These are phyloP conservation scores for Lichtheimia corymbifera DNA, from an alignment of 371 early-diverging fungal genomes.

Conservation along the genomic window DNA sequence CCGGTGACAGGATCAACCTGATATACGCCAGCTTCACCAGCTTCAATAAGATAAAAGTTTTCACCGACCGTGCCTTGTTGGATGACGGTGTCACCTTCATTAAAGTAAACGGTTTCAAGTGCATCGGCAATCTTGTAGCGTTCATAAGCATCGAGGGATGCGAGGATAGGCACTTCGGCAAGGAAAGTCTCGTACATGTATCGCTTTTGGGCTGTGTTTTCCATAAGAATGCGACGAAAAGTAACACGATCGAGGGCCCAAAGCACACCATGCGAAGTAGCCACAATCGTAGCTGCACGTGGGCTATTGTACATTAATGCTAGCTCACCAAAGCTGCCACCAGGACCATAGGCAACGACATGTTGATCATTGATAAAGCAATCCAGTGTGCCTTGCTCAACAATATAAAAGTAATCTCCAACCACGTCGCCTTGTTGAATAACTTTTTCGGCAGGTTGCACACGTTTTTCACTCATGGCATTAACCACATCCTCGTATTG, in stretches of 20 bases:
- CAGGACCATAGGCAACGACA: conserved; percentile 64
- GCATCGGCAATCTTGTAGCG: conserved; percentile 83
- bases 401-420: conserved; percentile 97
- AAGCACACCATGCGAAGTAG: conserved; percentile 65
- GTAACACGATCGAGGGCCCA: conserved; percentile 87
- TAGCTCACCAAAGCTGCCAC: conserved; percentile 85
- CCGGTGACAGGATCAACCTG: conserved; percentile 64
- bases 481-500: conserved; percentile 93
- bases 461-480: conserved; percentile 94
- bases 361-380: conserved; percentile 65
- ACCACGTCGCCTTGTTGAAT: conserved; percentile 95
- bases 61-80: conserved; percentile 70
- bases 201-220: conserved; percentile 71
- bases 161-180: conserved; percentile 69
- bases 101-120: conserved; percentile 66
- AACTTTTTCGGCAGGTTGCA: conserved; percentile 72
- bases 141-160: conserved; percentile 68
- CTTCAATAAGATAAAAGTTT: conserved; percentile 78
- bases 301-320: conserved; percentile 92
- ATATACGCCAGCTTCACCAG: conserved; percentile 74
- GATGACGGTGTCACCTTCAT: conserved; percentile 70
- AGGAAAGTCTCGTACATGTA: conserved; percentile 80
- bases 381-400: conserved; percentile 93
- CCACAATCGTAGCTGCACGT: conserved; percentile 85
- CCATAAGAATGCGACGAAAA: conserved; percentile 78